A percentile compares a stretch with the other conserved stretches of the same genome.
phyloP scores from a whole-genome alignment of 1,284 basidiomycete species.

The Cerrena zonata region DNA sequence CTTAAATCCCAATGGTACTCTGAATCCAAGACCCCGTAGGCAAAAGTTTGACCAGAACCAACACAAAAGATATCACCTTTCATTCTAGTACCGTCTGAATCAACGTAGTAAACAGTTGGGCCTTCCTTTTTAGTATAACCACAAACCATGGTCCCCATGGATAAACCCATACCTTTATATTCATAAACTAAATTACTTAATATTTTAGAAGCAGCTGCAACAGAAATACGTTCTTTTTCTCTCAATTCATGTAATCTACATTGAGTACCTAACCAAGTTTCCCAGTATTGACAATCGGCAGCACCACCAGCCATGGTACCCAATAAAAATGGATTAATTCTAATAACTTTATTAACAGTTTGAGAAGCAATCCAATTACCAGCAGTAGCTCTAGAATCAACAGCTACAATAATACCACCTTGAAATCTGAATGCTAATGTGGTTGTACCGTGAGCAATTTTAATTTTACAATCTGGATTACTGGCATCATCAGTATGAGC shows the following conservation, averaged over 20 bases:
- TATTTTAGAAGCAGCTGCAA: conserved; percentile 97
- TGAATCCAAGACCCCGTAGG: conserved; percentile 97
- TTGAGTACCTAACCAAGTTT: conserved; percentile 97
- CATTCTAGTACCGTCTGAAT: conserved; percentile 91
- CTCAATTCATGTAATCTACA: conserved; percentile 95
- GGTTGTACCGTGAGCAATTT: conserved; percentile 98
- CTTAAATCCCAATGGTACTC: conserved; percentile 92
- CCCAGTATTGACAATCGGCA: conserved; percentile 94
- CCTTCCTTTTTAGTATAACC: conserved; percentile 99
- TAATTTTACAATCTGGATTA: conserved; percentile 90
- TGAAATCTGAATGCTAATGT: conserved; percentile 96
- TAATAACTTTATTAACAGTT: conserved; percentile 98
- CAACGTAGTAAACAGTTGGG: conserved; percentile 96
- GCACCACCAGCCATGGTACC: conserved; percentile 99
- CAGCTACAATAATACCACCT: conserved; percentile 95
- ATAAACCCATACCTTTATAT: conserved; percentile 98
- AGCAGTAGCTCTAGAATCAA: conserved; percentile 95
- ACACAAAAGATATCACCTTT: conserved; percentile 98
- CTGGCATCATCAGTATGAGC: conserved; percentile 90
- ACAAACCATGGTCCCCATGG: conserved; percentile 99
- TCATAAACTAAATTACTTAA: conserved; percentile 95
- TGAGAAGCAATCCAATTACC: conserved; percentile 95
- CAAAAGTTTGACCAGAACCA: conserved; percentile 96
- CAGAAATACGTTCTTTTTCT: conserved; percentile 96
- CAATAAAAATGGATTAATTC: conserved; percentile 97